Conservation (phyloP, 768 basidiomycete genomes). For the Paxillus involutus region DNA sequence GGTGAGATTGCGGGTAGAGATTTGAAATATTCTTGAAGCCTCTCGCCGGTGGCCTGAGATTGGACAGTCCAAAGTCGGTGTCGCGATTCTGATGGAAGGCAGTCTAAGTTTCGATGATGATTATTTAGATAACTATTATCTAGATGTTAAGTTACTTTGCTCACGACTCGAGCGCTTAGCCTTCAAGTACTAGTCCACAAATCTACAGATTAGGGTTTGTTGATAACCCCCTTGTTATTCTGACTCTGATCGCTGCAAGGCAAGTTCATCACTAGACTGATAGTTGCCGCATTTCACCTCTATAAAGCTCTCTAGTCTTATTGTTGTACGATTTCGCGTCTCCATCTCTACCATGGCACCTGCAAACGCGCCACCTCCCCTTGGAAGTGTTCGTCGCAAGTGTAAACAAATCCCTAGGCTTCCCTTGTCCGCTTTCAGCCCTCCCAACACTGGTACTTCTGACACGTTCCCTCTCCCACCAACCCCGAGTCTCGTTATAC, state of each 20-base stretch:
- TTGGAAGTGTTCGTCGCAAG: slow-evolving; percentile 52
- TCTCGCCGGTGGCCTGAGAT: no score
- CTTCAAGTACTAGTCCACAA: no score
- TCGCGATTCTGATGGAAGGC: no score
- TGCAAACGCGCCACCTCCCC: slow-evolving; percentile 15
- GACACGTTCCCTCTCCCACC: slow-evolving; percentile 69
- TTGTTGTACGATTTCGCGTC: neutral
- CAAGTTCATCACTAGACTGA: neutral
- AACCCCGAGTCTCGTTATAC: slow-evolving; percentile 67
- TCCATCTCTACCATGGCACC: slow-evolving; percentile 3
- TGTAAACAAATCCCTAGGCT: slow-evolving; percentile 69
- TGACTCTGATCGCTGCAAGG: neutral
- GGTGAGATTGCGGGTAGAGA: no score
- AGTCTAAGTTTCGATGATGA: no score
- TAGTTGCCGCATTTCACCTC: neutral
- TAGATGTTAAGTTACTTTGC: no score
- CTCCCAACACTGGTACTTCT: slow-evolving; percentile 64
- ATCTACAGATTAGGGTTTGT: neutral
- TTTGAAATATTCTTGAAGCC: no score
- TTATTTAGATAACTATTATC: no score
- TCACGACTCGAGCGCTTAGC: no score
- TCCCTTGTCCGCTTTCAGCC: slow-evolving; percentile 73
- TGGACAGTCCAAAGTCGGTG: no score
- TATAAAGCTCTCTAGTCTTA: neutral
- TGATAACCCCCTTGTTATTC: no score